Conservation (phyloP, 2,329 filamentous ascomycete genomes). For the Furcasterigmium furcatum region DNA sequence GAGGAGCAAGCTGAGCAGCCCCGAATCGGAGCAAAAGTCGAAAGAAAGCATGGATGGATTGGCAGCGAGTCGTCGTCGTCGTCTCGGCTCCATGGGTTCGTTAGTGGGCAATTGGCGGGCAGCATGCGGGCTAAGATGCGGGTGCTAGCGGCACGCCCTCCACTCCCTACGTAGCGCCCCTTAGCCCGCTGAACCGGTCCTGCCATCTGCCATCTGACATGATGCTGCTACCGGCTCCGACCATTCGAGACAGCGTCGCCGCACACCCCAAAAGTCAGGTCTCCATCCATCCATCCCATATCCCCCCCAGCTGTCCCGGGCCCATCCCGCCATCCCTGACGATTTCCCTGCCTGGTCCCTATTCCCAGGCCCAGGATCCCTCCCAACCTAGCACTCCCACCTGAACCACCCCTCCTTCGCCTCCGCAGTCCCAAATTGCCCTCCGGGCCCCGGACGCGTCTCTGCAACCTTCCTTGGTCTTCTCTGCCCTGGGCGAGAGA, state of each 20-base stretch:
- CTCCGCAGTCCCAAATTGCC: conserved; percentile 4
- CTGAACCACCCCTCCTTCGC: conserved; percentile 6
- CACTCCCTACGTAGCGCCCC: not conserved
- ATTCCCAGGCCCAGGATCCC: conserved; percentile 1
- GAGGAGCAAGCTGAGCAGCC: too few relatives aligned
- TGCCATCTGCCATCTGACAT: conserved; percentile 5
- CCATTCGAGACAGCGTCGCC: conserved; percentile 3
- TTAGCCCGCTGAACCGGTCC: conserved; percentile 2
- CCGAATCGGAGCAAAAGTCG: too few relatives aligned
- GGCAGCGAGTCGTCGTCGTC: too few relatives aligned
- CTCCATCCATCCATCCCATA: not conserved
- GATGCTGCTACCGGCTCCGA: conserved; percentile 4
- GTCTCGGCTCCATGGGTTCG: too few relatives aligned
- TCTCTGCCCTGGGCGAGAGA: too few relatives aligned
- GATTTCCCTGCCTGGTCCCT: conserved; percentile 1
- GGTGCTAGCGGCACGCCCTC: not conserved
- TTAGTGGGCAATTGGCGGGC: not conserved
- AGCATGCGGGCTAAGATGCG: not conserved
- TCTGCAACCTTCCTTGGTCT: too few relatives aligned
- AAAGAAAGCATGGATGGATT: too few relatives aligned
- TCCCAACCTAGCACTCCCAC: conserved; percentile 4
- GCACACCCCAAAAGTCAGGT: not conserved
- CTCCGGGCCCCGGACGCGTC: not conserved
- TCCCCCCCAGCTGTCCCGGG: not conserved
- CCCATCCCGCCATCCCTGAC: not conserved